Percentiles rank a stretch among this genome's conserved stretches.
These are phyloP conservation scores for Cruciata laevipes DNA, from an alignment of 257 asterid species.

Conservation along the genomic window DNA sequence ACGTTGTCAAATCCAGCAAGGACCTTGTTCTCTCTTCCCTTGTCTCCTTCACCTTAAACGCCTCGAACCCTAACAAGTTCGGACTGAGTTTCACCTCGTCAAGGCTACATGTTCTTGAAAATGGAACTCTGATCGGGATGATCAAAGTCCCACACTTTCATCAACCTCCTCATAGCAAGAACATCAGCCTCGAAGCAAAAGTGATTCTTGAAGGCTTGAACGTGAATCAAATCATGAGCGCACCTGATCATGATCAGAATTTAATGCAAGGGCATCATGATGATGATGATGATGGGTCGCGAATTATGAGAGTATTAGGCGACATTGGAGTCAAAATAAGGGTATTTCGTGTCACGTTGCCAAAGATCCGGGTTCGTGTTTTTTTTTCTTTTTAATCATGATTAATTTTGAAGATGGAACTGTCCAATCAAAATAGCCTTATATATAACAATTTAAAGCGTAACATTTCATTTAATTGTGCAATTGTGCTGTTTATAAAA, in stretches of 20 bases:
- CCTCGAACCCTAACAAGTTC: slow-evolving; percentile 50
- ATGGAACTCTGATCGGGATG: slow-evolving; percentile 55
- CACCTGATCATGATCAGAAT: slow-evolving; percentile 17
- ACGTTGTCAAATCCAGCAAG: slow-evolving; percentile 11
- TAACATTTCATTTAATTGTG: too few relatives aligned
- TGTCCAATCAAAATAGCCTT: too few relatives aligned
- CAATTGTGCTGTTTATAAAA: too few relatives aligned
- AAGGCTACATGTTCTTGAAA: slow-evolving; percentile 40
- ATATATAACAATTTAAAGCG: too few relatives aligned
- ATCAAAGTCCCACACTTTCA: slow-evolving; percentile 46
- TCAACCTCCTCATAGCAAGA: slow-evolving; percentile 57
- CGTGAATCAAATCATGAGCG: slow-evolving; percentile 26
- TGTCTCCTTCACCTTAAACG: slow-evolving; percentile 31
- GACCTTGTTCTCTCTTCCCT: slow-evolving; percentile 39
- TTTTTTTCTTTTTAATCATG: background rate
- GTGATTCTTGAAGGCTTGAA: slow-evolving; percentile 34
- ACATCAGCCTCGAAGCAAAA: slow-evolving; percentile 34
- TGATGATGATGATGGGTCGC: slow-evolving; percentile 15
- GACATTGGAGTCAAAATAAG: slow-evolving; percentile 38
- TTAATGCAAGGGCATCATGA: slow-evolving; percentile 17
- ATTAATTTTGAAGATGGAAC: background rate
- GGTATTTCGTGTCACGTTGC: slow-evolving; percentile 30
- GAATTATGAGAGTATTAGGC: slow-evolving; percentile 38
- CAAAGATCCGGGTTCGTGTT: slow-evolving; percentile 39
- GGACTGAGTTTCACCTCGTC: slow-evolving; percentile 42